Conservation (phyloP, 495 filamentous ascomycete genomes). For the Penicillium cinerascens region DNA sequence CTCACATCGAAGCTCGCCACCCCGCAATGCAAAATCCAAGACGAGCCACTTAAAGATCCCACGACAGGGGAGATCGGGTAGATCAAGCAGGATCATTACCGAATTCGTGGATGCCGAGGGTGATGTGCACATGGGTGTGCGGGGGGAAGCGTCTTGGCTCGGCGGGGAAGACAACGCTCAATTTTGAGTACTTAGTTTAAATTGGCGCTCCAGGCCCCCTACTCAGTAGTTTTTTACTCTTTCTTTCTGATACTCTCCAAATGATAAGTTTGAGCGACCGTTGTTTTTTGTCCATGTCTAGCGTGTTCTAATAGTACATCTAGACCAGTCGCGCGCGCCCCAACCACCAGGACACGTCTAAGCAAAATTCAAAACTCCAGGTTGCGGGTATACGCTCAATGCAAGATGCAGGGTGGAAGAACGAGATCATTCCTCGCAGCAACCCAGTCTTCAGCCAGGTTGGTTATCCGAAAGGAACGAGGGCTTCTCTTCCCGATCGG, state of each 20-base stretch:
- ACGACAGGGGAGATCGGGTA: neutral
- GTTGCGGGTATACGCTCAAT: neutral
- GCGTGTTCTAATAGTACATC: neutral
- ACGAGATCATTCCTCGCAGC: neutral
- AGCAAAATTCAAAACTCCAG: neutral
- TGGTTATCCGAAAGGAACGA: neutral
- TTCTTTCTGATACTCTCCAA: neutral
- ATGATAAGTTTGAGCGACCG: neutral
- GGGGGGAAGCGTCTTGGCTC: slow-evolving; percentile 22
- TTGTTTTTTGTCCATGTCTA: neutral
- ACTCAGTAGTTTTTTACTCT: neutral
- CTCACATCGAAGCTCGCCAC: slow-evolving; percentile 6
- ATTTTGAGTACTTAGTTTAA: neutral
- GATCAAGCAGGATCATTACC: slow-evolving; percentile 20
- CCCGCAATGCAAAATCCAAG: neutral
- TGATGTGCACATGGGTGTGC: slow-evolving; percentile 7
- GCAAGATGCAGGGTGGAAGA: neutral
- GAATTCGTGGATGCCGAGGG: slow-evolving; percentile 14
- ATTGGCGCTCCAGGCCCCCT: neutral
- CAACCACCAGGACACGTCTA: neutral
- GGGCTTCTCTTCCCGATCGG: neutral
- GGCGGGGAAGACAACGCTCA: slow-evolving; percentile 3
- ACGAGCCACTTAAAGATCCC: slow-evolving; percentile 7
- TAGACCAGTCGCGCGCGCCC: neutral
- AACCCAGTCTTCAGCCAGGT: neutral